Conservation (phyloP, 441 rosid species). For the Pelargonium fulgidum region DNA sequence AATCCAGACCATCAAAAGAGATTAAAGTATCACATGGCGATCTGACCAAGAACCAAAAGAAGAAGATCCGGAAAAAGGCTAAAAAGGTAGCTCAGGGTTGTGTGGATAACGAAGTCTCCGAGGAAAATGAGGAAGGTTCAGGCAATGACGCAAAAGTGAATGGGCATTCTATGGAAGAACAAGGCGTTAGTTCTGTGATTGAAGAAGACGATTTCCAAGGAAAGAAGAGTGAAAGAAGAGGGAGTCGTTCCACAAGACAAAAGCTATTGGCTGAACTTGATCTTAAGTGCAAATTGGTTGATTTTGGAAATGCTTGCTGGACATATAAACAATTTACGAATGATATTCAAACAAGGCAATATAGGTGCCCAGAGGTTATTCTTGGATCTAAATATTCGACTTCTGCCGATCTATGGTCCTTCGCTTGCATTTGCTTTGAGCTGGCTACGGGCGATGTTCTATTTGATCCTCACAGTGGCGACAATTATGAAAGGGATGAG, state of each 20-base stretch:
- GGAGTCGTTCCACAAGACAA: slow-evolving; percentile 44
- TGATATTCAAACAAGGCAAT: slow-evolving; percentile 72
- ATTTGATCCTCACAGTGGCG: slow-evolving; percentile 70
- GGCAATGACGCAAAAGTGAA: slow-evolving; percentile 27
- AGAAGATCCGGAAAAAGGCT: slow-evolving; percentile 64
- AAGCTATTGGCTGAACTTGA: slow-evolving; percentile 44
- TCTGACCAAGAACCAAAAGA: slow-evolving; percentile 61
- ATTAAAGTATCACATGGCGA: slow-evolving; percentile 41
- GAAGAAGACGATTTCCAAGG: slow-evolving; percentile 27
- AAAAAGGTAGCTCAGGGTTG: slow-evolving; percentile 52
- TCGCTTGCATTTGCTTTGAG: slow-evolving; percentile 70
- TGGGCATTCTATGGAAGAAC: slow-evolving; percentile 30
- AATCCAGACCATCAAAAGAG: slow-evolving; percentile 29
- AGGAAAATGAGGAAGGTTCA: slow-evolving; percentile 35
- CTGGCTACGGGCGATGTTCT: slow-evolving; percentile 63
- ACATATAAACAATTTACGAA: slow-evolving; percentile 64
- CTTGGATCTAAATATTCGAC: slow-evolving; percentile 62
- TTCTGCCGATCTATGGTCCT: slow-evolving; percentile 65
- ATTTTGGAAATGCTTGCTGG: slow-evolving; percentile 81
- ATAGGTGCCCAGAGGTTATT: slow-evolving; percentile 65
- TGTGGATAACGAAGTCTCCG: slow-evolving; percentile 34
- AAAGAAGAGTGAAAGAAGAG: slow-evolving; percentile 39
- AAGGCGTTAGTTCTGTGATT: slow-evolving; percentile 26
- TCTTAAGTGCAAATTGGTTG: slow-evolving; percentile 57
- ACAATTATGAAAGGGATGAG: slow-evolving; percentile 65